Base-by-base conservation (phyloP, 1,284 basidiomycete species). In the Microbotryomycetes sp. region DNA sequence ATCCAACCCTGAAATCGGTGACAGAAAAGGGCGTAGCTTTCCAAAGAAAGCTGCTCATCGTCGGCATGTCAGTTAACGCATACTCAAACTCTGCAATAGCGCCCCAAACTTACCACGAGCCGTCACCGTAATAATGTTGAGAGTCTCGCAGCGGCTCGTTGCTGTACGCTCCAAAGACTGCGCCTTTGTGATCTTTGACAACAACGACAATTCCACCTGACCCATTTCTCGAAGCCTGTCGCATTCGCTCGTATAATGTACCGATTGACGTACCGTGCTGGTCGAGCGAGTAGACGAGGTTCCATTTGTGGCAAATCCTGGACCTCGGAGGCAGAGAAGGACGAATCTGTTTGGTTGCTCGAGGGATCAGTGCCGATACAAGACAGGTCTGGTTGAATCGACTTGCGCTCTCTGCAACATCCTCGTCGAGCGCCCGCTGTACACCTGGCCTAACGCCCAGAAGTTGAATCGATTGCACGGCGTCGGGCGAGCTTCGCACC, bases 221-320 rank as follows among this genome's bases (percentile, higher is more conserved):
- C 59, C 73, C 72, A 11, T 18, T 18, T 41, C 18, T 41, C 35
- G 35, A 11, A 41, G 11, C 35, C 11, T 11, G 9, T 62, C 59
- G 31, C 61, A 86, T 86, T 2, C 82, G 81, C 2, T 82, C 71
- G 73, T 93, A 94, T 0, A 97, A 81, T 0, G 94, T 97, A 45
- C 87, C 83, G 11, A 97, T 79, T 9, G 90, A 93, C 51, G 93
- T 91, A 0, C 94, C 94, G 67, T 97, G 89, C 73, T 97, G 92
- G 71, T 98, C 94, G 18, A 96, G 79, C 11, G 90, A 93, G 76
- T 97, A 97, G 1, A 97, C 76, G 3, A 97, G 79, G 1, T 82
- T 82, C 94, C 94, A 97, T n/a, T 80, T 78, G 5, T 81, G 79
- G 0, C 88, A 82, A 4, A 97, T 81, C 4, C 88, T 85, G 18